These are phyloP conservation scores for Mycena rosella DNA, from an alignment of 768 basidiomycete genomes.

Conservation along the genomic window DNA sequence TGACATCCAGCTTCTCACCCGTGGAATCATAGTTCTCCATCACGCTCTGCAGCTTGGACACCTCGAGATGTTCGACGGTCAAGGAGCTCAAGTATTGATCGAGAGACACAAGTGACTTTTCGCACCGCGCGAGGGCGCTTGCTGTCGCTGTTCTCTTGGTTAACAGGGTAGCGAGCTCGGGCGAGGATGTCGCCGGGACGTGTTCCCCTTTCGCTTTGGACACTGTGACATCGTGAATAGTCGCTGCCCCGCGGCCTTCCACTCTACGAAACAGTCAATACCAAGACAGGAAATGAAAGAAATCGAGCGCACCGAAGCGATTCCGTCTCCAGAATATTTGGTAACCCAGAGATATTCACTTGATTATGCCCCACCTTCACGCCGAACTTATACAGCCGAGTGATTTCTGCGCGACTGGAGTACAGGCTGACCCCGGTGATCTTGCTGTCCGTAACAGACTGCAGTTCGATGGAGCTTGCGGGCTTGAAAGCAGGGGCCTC, in stretches of 20 bases:
- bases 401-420: constrained; percentile 56
- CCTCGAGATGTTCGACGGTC: constrained; percentile 43
- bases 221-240: constrained; percentile 33
- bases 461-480: constrained; percentile 47
- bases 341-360: constrained; percentile 31
- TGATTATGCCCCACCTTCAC: constrained; percentile 36
- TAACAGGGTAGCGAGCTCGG: constrained; percentile 18
- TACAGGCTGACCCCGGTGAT: constrained; percentile 57
- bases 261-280: constrained; percentile 6
- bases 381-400: constrained; percentile 49
- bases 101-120: constrained; percentile 34
- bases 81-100: constrained; percentile 37
- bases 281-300: not conserved
- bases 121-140: constrained; percentile 28
- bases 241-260: constrained; percentile 34
- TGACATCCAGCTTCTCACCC: constrained; percentile 50
- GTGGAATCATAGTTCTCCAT: constrained; percentile 50
- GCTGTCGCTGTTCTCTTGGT: constrained; percentile 2
- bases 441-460: constrained; percentile 48
- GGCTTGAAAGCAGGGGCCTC: constrained; percentile 31
- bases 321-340: constrained; percentile 32
- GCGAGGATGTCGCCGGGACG: constrained; percentile 16
- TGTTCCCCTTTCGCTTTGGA: constrained; percentile 11
- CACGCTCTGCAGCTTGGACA: constrained; percentile 44
- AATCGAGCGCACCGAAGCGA: constrained; percentile 31